Evolutionary conservation across 192 early-diverging fungal genomes (phyloP).

Genomic region (Coemansia sp.): DNA sequence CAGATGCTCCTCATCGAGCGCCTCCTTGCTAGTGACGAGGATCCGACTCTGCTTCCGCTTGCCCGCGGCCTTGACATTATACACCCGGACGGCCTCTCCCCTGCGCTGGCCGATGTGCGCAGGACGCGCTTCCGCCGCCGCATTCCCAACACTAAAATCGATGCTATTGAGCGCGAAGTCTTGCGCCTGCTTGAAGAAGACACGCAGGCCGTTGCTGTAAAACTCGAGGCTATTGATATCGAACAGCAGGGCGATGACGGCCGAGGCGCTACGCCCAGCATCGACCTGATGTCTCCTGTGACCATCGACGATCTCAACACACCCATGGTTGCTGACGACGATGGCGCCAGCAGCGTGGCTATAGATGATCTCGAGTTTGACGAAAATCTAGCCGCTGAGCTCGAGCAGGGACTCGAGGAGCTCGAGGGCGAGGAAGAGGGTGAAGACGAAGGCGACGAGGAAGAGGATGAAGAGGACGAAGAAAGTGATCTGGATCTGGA

Average conservation of each 20-base stretch:
- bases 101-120: constrained; percentile 29
- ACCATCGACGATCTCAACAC: constrained; percentile 43
- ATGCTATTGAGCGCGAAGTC: constrained; percentile 42
- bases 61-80: constrained; percentile 39
- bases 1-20: constrained; percentile 47
- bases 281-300: constrained; percentile 49
- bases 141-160: constrained; percentile 29
- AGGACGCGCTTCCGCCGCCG: constrained; percentile 33
- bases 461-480: constrained; percentile 30
- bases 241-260: constrained; percentile 28
- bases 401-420: constrained; percentile 42
- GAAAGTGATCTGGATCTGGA: constrained; percentile 29
- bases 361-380: constrained; percentile 52
- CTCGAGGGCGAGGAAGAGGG: constrained; percentile 35
- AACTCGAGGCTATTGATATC: constrained; percentile 35
- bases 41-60: constrained; percentile 7
- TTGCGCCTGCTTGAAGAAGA: constrained; percentile 43
- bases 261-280: constrained; percentile 34
- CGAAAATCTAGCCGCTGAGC: constrained; percentile 43
- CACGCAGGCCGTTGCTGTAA: constrained; percentile 42
- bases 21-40: neutral
- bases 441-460: constrained; percentile 36
- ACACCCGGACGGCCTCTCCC: constrained; percentile 33
- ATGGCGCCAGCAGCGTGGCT: constrained; percentile 41
- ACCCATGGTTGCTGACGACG: constrained; percentile 34